phyloP scores from a whole-genome alignment of 2,329 filamentous ascomycete genomes.

The Incumbomyces delicatus region DNA sequence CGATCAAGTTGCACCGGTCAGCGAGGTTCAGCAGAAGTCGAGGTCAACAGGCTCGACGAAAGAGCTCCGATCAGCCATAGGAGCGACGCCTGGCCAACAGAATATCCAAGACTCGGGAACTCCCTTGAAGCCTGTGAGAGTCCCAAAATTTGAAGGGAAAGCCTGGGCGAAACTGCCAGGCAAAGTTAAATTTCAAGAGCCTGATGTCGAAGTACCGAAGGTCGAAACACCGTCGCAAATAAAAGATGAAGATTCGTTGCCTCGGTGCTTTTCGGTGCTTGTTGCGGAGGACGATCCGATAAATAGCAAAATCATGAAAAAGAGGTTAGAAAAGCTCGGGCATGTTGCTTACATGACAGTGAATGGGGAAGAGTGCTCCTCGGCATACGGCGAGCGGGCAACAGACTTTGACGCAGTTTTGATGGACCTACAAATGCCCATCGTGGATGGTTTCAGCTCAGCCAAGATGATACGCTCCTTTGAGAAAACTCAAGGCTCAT shows the following conservation, averaged over 20 bases:
- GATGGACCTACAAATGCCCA: conserved; percentile 98
- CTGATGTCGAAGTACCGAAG: not conserved
- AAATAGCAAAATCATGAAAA: conserved; percentile 72
- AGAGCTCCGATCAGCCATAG: conserved; percentile 16
- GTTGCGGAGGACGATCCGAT: conserved; percentile 84
- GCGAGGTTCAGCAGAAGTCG: not conserved
- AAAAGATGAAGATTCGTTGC: conserved; percentile 8
- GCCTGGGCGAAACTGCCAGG: not conserved
- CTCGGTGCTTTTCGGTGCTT: conserved; percentile 52
- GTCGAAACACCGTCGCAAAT: not conserved
- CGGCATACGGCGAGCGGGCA: conserved; percentile 55
- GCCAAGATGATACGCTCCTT: conserved; percentile 73
- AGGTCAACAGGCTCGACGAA: conserved; percentile 12
- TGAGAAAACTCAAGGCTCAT: conserved; percentile 48
- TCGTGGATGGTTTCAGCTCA: conserved; percentile 72
- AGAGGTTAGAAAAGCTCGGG: conserved; percentile 66
- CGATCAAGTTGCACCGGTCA: conserved; percentile 10
- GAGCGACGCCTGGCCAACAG: conserved; percentile 20
- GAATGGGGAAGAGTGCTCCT: conserved; percentile 77
- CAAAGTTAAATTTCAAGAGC: conserved; percentile 5
- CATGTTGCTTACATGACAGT: conserved; percentile 63
- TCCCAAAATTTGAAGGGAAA: conserved; percentile 21
- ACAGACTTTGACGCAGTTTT: conserved; percentile 64
- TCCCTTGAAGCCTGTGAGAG: conserved; percentile 24
- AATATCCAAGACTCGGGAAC: conserved; percentile 28